Base-by-base conservation (phyloP, 306 rosid genomes). In the Rosa multiflora region DNA sequence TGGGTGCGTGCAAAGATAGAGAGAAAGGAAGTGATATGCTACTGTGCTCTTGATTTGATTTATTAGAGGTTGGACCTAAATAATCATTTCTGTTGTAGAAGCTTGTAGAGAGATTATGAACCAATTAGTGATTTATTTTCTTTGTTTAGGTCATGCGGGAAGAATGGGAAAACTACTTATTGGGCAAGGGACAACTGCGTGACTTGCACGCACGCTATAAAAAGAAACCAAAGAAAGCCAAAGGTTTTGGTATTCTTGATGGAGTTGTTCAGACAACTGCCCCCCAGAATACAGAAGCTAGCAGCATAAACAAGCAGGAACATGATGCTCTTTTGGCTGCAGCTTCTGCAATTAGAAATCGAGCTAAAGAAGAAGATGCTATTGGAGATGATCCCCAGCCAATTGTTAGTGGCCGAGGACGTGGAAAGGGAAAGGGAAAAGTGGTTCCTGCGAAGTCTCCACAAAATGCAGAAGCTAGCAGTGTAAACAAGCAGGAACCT, bases 231-330 rank as follows among this genome's bases (percentile, higher is more conserved):
- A 92, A 88, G 85, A 87, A 89, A 76, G 91, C 95, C 76, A 92
- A 95, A 86, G 99, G 98, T 83, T 95, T 92, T 90, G 99, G 99
- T 81, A 82, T 95, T 86, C 99, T 95, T 77, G 88, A 95, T 84
- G 99, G 99, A 70, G 92, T 91, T 78, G 86, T 92, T 75, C 93
- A 93, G 20, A 76, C 90, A 76, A 48, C 90, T 62, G 88, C 89
- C 42, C 90, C 66, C n/a, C 86, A 88, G 78, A 92, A 79, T 76
- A 78, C 86, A 69, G 94, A 92, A 86, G 83, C 92, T 78, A 85
- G 88, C 79, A 86, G 90, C 81, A 47, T 85, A 82, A 89, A 88
- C 90, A 95, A 90, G 90, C 95, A 84, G 80, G 98, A 95, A 82
- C 92, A 87, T 72, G 91, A 89, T 81, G 95, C 96, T 8, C 97